Evolutionary conservation across 768 basidiomycete genomes (phyloP).

Genomic region (Mycena leptocephala): DNA sequence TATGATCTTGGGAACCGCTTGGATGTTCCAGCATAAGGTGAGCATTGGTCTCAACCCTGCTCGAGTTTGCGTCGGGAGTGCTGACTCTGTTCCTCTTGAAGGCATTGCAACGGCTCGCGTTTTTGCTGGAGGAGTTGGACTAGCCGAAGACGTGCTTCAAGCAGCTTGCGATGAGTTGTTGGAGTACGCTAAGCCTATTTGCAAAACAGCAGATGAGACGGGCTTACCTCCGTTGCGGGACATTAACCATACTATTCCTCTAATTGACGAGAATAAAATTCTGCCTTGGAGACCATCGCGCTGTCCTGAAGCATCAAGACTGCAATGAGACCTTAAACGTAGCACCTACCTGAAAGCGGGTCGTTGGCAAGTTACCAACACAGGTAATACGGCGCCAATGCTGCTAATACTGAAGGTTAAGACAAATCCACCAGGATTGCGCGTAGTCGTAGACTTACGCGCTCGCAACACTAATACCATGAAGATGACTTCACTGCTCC

Average conservation of each 20-base stretch:
- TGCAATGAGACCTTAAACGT: neutral
- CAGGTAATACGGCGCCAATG: neutral
- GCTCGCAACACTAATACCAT: too few species aligned
- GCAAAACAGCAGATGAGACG: constrained; percentile 37
- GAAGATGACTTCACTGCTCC: too few species aligned
- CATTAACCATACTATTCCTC: constrained; percentile 45
- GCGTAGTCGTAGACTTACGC: neutral
- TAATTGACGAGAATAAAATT: constrained; percentile 41
- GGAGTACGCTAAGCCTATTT: constrained; percentile 34
- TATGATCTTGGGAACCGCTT: constrained; percentile 43
- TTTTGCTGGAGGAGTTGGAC: neutral
- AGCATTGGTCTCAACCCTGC: constrained; percentile 35
- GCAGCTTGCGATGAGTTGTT: neutral
- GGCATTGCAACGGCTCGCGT: constrained; percentile 7
- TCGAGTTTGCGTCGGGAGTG: constrained; percentile 29
- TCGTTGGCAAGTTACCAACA: too few species aligned
- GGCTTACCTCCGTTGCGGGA: constrained; percentile 42
- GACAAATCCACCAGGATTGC: neutral
- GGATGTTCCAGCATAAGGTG: constrained; percentile 42
- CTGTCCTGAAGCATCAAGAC: constrained; percentile 36
- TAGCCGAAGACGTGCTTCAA: neutral
- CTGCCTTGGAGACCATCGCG: constrained; percentile 43
- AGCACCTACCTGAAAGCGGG: neutral
- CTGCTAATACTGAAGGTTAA: neutral
- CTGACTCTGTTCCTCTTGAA: constrained; percentile 17